phyloP scores from a whole-genome alignment of 2,329 filamentous ascomycete species.

The Alternaria arbusti region DNA sequence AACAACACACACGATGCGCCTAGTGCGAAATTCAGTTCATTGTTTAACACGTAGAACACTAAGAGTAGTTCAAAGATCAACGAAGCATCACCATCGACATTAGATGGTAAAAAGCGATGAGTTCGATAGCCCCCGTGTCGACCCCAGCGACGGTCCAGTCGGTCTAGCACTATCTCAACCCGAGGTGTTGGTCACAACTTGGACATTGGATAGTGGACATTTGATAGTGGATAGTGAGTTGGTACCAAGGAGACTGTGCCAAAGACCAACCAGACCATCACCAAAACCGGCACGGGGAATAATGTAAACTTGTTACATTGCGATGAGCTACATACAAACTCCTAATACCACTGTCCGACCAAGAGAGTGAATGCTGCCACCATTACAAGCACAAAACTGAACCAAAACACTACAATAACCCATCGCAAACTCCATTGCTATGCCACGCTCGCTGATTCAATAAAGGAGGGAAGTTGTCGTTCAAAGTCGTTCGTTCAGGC shows the following conservation, averaged over 20 bases:
- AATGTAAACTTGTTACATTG: neutral
- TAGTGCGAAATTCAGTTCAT: neutral
- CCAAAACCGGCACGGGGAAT: neutral
- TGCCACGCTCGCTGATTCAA: neutral
- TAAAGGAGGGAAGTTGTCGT: neutral
- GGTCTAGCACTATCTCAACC: neutral
- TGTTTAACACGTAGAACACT: fast-evolving
- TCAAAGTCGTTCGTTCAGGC: neutral
- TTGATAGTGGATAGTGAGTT: no score
- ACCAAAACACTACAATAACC: neutral
- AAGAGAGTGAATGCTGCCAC: neutral
- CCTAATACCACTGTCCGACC: neutral
- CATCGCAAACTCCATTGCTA: neutral
- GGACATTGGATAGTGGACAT: no score
- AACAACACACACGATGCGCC: neutral
- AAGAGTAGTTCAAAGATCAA: neutral
- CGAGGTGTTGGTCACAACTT: no score
- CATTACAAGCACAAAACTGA: neutral
- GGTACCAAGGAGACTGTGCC: neutral
- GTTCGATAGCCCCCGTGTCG: neutral
- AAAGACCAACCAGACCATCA: neutral
- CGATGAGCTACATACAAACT: neutral
- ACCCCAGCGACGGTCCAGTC: neutral
- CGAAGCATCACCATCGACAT: neutral
- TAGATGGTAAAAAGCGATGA: neutral